Percentiles rank a stretch among this genome's conserved stretches.
phyloP scores from a whole-genome alignment of 2,329 filamentous ascomycete species.

The Xylaria sp. region DNA sequence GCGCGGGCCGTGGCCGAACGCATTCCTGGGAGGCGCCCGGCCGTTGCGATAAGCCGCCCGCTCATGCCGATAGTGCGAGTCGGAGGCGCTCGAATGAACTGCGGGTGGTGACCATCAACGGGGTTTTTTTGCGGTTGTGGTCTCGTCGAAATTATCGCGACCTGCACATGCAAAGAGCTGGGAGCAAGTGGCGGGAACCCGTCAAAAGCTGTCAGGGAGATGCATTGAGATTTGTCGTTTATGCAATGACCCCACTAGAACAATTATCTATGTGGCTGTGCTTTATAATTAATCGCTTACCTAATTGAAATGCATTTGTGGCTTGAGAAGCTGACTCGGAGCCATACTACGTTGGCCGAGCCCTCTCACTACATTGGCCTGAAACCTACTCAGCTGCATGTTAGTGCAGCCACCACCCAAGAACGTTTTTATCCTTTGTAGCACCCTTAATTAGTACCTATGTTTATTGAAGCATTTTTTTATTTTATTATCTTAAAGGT shows the following conservation, averaged over 20 bases:
- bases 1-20: constrained; percentile 55
- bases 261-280: constrained; percentile 20
- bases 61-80: constrained; percentile 51
- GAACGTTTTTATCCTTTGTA: no score
- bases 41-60: constrained; percentile 52
- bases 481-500: no score
- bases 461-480: no score
- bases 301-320: constrained; percentile 3
- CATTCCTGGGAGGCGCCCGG: constrained; percentile 49
- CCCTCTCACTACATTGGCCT: no score
- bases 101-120: constrained; percentile 46
- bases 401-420: no score
- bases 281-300: not conserved
- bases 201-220: not conserved
- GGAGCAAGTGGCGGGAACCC: constrained; percentile 28
- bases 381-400: no score
- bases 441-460: no score
- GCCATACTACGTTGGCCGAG: no score
- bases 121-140: constrained; percentile 9
- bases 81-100: constrained; percentile 46
- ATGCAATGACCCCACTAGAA: constrained; percentile 26
- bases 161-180: constrained; percentile 8
- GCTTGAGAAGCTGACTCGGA: constrained; percentile 12
- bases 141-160: constrained; percentile 18
- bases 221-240: constrained; percentile 10